Evolutionary conservation across 1,284 basidiomycete species (phyloP).

Genomic region (Jaminaea rosea): DNA sequence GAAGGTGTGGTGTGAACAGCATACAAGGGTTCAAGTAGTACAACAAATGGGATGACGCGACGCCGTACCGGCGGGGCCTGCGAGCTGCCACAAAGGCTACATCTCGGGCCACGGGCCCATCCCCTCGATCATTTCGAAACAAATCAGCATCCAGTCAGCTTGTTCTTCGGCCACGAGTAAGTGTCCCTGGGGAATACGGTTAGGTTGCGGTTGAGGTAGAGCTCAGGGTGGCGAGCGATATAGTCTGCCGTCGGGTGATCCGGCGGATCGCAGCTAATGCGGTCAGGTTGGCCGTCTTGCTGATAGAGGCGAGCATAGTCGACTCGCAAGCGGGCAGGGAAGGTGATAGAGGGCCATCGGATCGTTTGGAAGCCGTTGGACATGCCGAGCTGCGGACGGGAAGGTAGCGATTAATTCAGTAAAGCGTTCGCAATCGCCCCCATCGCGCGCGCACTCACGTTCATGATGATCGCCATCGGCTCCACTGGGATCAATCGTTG

Average conservation of each 20-base stretch:
- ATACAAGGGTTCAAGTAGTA: no score
- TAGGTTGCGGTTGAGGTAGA: conserved; percentile 41
- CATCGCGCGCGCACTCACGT: conserved; percentile 12
- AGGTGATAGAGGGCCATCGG: conserved; percentile 21
- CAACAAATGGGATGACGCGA: no score
- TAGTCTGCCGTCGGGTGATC: conserved; percentile 42
- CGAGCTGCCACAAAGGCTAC: no score
- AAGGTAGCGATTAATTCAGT: no score
- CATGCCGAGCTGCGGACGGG: conserved; percentile 40
- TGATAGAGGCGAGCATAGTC: conserved; percentile 43
- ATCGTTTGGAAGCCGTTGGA: conserved; percentile 37
- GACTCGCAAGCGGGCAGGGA: conserved; percentile 29
- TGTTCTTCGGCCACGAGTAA: conserved; percentile 34
- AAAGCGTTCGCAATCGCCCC: no score
- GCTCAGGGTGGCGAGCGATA: conserved; percentile 30
- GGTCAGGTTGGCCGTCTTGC: conserved; percentile 10
- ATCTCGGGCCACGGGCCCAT: no score
- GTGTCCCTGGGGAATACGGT: conserved; percentile 25
- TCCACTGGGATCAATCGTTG: conserved; percentile 36
- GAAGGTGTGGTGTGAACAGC: no score
- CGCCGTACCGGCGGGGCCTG: no score
- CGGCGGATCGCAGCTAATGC: conserved; percentile 30
- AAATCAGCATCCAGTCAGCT: conserved; percentile 26
- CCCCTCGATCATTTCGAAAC: no score
- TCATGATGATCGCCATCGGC: conserved; percentile 24